These are phyloP conservation scores for Sutorius australiensis DNA, from an alignment of 768 basidiomycete genomes.

Conservation along the genomic window DNA sequence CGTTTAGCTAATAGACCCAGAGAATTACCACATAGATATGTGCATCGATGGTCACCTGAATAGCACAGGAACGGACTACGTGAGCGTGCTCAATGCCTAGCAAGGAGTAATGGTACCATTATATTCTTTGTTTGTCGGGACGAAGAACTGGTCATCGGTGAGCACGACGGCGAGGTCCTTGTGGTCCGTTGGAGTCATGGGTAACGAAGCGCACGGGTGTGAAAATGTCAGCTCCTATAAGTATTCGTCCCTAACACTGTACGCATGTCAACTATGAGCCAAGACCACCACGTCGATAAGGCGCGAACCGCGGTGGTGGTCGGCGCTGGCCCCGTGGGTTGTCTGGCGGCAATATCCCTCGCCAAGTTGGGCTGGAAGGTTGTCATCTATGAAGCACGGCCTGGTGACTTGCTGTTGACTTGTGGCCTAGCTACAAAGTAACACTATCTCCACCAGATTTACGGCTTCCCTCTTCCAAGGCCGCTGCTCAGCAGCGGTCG, in stretches of 20 bases:
- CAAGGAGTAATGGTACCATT: slow-evolving; percentile 33
- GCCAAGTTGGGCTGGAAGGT: slow-evolving; percentile 86
- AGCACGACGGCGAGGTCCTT: slow-evolving; percentile 30
- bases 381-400: slow-evolving; percentile 72
- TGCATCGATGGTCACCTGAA: slow-evolving; percentile 49
- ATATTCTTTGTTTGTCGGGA: slow-evolving; percentile 53
- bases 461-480: slow-evolving; percentile 66
- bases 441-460: slow-evolving; percentile 49
- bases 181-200: slow-evolving; percentile 16
- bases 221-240: neutral
- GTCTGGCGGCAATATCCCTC: slow-evolving; percentile 81
- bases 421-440: slow-evolving; percentile 11
- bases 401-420: slow-evolving; percentile 46
- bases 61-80: slow-evolving; percentile 4
- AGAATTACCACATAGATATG: slow-evolving; percentile 96
- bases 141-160: slow-evolving; percentile 50
- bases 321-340: slow-evolving; percentile 94
- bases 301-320: slow-evolving; percentile 57
- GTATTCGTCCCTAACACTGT: neutral
- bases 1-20: slow-evolving; percentile 78
- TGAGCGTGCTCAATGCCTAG: slow-evolving; percentile 9
- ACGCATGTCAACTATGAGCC: slow-evolving; percentile 13
- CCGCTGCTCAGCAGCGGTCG: slow-evolving; percentile 70
- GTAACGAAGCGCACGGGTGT: slow-evolving; percentile 4
- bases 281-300: neutral